A percentile compares a stretch with the other conserved stretches of the same genome.
Conservation (phyloP, 148 eudicot species). For the Cornus suecica region DNA sequence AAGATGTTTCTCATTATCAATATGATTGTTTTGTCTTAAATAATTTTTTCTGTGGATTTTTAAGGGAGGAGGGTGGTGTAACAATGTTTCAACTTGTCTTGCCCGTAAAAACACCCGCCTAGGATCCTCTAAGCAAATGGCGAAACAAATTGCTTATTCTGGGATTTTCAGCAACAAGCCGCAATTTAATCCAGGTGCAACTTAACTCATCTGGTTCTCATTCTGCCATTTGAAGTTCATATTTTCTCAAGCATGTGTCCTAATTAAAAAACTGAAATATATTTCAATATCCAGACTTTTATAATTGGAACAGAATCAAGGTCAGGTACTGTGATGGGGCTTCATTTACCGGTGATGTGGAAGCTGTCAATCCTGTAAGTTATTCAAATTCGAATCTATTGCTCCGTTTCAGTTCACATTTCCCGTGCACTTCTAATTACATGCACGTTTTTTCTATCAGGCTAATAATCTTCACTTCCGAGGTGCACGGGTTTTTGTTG, state of each 20-base stretch:
- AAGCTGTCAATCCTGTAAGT: conserved; percentile 79
- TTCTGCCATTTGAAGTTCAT: neutral
- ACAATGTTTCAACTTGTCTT: conserved; percentile 67
- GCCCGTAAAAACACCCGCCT: conserved; percentile 48
- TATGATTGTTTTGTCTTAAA: neutral
- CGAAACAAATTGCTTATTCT: conserved; percentile 50
- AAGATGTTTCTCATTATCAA: neutral
- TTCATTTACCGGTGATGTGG: conserved; percentile 90
- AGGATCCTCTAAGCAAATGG: conserved; percentile 79
- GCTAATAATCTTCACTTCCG: conserved; percentile 69
- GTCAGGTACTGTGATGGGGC: conserved; percentile 95
- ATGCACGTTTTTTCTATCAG: conserved; percentile 29
- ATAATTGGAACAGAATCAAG: conserved; percentile 90
- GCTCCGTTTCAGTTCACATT: neutral
- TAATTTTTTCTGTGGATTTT: neutral
- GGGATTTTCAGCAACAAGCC: conserved; percentile 62
- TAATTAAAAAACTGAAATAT: conserved; percentile 1
- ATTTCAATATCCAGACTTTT: conserved; percentile 54
- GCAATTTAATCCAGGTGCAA: conserved; percentile 61
- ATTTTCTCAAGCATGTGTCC: neutral
- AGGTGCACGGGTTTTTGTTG: conserved; percentile 78
- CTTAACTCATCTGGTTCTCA: neutral
- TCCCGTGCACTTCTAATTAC: conserved; percentile 5
- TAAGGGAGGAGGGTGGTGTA: conserved; percentile 97
- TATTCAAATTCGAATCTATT: neutral